Conservation (phyloP, 495 filamentous ascomycete genomes). For the Aeminium ludgeri region DNA sequence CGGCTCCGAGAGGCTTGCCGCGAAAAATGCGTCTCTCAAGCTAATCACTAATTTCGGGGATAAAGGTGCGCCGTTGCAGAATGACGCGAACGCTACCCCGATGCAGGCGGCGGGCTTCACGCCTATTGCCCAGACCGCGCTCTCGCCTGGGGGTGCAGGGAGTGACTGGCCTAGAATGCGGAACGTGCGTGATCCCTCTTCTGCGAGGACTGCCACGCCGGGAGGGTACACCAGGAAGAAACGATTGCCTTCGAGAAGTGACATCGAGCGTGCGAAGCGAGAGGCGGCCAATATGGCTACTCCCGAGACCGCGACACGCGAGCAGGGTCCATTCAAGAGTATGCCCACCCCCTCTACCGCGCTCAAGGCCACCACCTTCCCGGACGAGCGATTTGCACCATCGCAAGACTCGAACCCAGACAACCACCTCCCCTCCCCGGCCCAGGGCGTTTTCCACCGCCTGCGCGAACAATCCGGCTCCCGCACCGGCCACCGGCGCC, state of each 20-base stretch:
- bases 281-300: constrained; percentile 8
- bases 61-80: constrained; percentile 24
- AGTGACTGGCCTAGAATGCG: constrained; percentile 26
- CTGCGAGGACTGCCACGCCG: constrained; percentile 58
- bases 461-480: constrained; percentile 41
- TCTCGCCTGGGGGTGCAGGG: too few species aligned
- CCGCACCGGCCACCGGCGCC: constrained; percentile 49
- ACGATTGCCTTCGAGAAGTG: constrained; percentile 70
- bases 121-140: constrained; percentile 67
- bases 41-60: constrained; percentile 67
- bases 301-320: constrained; percentile 7
- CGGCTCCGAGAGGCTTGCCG: constrained; percentile 22
- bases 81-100: constrained; percentile 52
- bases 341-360: constrained; percentile 11
- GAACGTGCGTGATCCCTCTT: constrained; percentile 37
- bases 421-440: constrained; percentile 37
- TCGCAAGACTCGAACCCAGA: not conserved
- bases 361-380: not conserved
- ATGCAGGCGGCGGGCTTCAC: constrained; percentile 57
- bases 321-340: constrained; percentile 9
- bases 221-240: constrained; percentile 43
- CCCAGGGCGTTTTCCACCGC: constrained; percentile 35
- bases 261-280: constrained; percentile 32
- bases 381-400: constrained; percentile 3
- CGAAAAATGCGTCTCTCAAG: constrained; percentile 75